A percentile compares a stretch with the other conserved stretches of the same genome.
Conservation (phyloP, 345 rosid genomes). For the Sonneratia alba region DNA sequence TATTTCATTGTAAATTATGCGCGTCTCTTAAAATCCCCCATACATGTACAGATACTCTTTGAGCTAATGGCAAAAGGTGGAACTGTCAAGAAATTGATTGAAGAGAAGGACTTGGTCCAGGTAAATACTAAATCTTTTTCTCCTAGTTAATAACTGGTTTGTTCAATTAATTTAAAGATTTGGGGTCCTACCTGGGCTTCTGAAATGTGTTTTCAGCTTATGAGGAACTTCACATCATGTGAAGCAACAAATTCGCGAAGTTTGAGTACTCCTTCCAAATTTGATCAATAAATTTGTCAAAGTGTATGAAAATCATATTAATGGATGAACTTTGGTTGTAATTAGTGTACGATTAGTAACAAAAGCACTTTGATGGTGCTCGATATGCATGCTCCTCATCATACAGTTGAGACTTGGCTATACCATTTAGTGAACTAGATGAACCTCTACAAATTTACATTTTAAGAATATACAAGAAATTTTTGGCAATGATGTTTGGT, state of each 20-base stretch:
- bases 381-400: background rate
- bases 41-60: slow-evolving; percentile 50
- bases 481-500: background rate
- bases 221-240: background rate
- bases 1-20: background rate
- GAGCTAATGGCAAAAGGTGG: slow-evolving; percentile 92
- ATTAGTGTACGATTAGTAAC: background rate
- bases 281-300: too few species aligned
- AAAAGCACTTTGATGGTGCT: background rate
- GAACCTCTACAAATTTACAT: background rate
- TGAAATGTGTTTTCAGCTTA: background rate
- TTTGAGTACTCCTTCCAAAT: background rate
- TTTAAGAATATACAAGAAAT: background rate
- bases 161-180: background rate
- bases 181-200: background rate
- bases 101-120: slow-evolving; percentile 85
- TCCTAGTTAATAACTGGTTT: background rate
- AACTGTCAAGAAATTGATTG: slow-evolving; percentile 71
- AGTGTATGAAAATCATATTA: background rate
- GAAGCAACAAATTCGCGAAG: background rate
- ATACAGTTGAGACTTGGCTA: background rate
- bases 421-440: background rate
- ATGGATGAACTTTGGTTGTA: background rate
- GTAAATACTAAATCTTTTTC: slow-evolving; percentile 34
- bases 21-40: too few species aligned